These are phyloP conservation scores for Hebeloma cylindrosporum DNA, from an alignment of 768 basidiomycete genomes.

Conservation along the genomic window DNA sequence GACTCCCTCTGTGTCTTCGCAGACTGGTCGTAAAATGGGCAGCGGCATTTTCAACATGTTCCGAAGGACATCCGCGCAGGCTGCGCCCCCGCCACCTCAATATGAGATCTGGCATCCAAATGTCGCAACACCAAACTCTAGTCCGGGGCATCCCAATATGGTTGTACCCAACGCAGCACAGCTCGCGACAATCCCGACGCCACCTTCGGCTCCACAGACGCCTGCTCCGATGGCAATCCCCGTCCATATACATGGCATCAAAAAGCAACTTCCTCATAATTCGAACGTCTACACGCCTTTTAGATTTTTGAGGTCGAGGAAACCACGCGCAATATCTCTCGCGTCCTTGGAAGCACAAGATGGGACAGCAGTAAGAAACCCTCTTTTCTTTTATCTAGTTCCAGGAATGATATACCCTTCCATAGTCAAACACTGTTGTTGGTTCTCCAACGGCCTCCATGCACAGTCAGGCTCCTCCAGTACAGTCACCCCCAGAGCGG, in stretches of 20 bases:
- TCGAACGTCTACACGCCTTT: constrained; percentile 61
- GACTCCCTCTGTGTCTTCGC: constrained; percentile 39
- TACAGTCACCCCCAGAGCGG: constrained; percentile 58
- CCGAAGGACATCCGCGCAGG: constrained; percentile 19
- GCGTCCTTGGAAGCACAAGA: constrained; percentile 78
- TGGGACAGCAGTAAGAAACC: constrained; percentile 69
- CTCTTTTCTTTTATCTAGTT: constrained; percentile 3
- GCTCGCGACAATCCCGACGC: background rate
- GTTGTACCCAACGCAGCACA: background rate
- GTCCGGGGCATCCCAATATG: constrained; percentile 16
- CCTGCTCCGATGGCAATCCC: constrained; percentile 25
- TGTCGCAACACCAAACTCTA: constrained; percentile 19
- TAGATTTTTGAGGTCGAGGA: constrained; percentile 55
- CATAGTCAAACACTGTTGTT: constrained; percentile 66
- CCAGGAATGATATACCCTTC: constrained; percentile 13
- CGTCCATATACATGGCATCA: constrained; percentile 27
- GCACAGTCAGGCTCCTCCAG: constrained; percentile 51
- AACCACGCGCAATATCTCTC: constrained; percentile 67
- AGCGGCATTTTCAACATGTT: constrained; percentile 38
- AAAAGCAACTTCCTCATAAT: constrained; percentile 40
- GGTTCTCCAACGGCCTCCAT: constrained; percentile 75
- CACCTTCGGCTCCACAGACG: constrained; percentile 1
- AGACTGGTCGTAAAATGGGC: constrained; percentile 37
- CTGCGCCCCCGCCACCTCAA: constrained; percentile 18
- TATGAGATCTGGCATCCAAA: constrained; percentile 28